phyloP scores from a whole-genome alignment of 768 basidiomycete genomes.

The Hypholoma fasciculare region DNA sequence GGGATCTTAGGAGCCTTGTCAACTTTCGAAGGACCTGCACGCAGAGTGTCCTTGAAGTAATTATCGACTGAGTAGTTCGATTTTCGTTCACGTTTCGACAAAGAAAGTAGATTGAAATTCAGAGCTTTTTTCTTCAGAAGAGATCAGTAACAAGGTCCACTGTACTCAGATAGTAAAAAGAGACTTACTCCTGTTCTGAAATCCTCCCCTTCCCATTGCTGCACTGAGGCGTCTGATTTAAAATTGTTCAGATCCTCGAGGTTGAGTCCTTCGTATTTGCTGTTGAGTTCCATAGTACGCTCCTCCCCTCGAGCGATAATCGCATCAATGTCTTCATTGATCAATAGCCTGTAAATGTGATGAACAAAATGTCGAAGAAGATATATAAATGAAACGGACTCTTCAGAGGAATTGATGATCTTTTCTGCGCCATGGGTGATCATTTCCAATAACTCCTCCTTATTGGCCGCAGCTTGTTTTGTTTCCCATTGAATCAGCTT shows the following conservation, averaged over 20 bases:
- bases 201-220: constrained; percentile 96
- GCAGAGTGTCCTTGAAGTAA: constrained; percentile 92
- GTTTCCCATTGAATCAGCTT: background rate
- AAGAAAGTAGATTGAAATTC: constrained; percentile 76
- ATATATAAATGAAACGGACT: constrained; percentile 44
- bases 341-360: constrained; percentile 49
- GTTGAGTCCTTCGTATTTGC: constrained; percentile 90
- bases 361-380: background rate
- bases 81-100: constrained; percentile 93
- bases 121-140: constrained; percentile 57
- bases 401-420: constrained; percentile 81
- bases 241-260: constrained; percentile 97
- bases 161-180: background rate
- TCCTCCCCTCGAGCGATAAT: constrained; percentile 93
- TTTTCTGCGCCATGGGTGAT: constrained; percentile 97
- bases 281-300: constrained; percentile 83
- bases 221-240: constrained; percentile 88
- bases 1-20: constrained; percentile 85
- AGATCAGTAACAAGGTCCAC: constrained; percentile 1
- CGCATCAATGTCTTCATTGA: constrained; percentile 91
- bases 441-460: constrained; percentile 97
- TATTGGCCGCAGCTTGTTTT: constrained; percentile 78
- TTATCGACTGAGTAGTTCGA: constrained; percentile 92
- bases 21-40: constrained; percentile 72
- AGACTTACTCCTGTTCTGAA: constrained; percentile 70